Conservation (phyloP, 768 basidiomycete genomes). For the Dentipellis sp. region DNA sequence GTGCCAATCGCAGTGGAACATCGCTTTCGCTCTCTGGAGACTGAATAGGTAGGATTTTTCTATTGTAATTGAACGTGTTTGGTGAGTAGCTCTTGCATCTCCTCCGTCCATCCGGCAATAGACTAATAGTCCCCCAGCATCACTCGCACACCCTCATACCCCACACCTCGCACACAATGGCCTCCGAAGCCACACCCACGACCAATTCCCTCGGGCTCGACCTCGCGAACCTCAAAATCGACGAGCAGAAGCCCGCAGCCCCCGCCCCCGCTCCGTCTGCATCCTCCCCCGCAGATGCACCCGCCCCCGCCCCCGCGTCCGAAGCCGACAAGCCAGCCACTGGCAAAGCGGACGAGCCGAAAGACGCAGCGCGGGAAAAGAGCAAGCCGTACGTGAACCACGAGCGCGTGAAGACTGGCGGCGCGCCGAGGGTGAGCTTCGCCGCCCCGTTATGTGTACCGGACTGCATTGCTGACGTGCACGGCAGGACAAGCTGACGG, state of each 20-base stretch:
- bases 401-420: constrained; percentile 80
- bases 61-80: too few species aligned
- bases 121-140: too few species aligned
- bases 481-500: constrained; percentile 55
- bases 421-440: constrained; percentile 51
- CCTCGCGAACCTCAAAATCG: constrained; percentile 41
- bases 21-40: too few species aligned
- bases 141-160: too few species aligned
- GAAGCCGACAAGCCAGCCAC: constrained; percentile 2
- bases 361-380: constrained; percentile 31
- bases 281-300: neutral
- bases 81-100: too few species aligned
- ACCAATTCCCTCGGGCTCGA: constrained; percentile 64
- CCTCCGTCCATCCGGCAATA: too few species aligned
- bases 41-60: too few species aligned
- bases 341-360: constrained; percentile 15
- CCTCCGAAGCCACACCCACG: too few species aligned
- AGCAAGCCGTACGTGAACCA: constrained; percentile 74
- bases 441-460: neutral
- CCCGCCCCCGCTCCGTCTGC: constrained; percentile 4
- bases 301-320: neutral
- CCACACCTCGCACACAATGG: too few species aligned
- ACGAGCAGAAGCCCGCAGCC: constrained; percentile 16
- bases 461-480: neutral
- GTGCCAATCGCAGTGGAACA: too few species aligned